phyloP scores from a whole-genome alignment of 768 basidiomycete species.

The Cystobasidium ongulense region DNA sequence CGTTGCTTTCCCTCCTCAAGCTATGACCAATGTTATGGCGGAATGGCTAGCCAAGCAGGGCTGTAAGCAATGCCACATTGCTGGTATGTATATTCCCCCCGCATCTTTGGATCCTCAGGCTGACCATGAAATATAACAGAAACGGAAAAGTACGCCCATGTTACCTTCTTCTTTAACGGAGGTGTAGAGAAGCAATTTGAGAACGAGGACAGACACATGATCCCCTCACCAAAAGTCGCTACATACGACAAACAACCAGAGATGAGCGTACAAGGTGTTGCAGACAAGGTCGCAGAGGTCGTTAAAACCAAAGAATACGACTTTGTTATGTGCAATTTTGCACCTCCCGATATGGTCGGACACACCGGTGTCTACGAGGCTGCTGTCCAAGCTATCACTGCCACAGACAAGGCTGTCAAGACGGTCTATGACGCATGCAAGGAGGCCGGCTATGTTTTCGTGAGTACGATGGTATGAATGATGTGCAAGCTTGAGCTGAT shows the following conservation, averaged over 20 bases:
- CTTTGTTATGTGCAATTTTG: constrained; percentile 97
- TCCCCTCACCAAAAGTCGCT: constrained; percentile 83
- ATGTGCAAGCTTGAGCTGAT: too few species aligned
- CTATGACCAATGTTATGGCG: constrained; percentile 87
- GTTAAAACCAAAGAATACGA: constrained; percentile 63
- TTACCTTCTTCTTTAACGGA: constrained; percentile 97
- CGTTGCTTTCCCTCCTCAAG: constrained; percentile 85
- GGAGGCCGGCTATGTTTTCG: constrained; percentile 72
- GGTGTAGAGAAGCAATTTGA: constrained; percentile 87
- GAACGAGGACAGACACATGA: constrained; percentile 73
- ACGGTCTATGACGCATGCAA: constrained; percentile 78
- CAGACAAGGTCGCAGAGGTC: constrained; percentile 83
- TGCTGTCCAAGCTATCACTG: constrained; percentile 73
- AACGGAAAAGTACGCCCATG: constrained; percentile 96
- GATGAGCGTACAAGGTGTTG: constrained; percentile 82
- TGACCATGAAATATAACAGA: constrained; percentile 49
- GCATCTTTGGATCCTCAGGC: background rate
- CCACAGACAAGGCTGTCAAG: constrained; percentile 83
- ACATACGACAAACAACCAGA: constrained; percentile 86
- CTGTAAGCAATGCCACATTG: constrained; percentile 78
- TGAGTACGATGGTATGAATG: too few species aligned
- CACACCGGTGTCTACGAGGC: constrained; percentile 89
- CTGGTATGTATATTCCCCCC: constrained; percentile 50
- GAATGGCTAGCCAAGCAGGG: constrained; percentile 77
- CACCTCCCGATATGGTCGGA: constrained; percentile 95